A percentile compares a stretch with the other conserved stretches of the same genome.
phyloP scores from a whole-genome alignment of 2,329 filamentous ascomycete species.

The Podosphaera fusca region DNA sequence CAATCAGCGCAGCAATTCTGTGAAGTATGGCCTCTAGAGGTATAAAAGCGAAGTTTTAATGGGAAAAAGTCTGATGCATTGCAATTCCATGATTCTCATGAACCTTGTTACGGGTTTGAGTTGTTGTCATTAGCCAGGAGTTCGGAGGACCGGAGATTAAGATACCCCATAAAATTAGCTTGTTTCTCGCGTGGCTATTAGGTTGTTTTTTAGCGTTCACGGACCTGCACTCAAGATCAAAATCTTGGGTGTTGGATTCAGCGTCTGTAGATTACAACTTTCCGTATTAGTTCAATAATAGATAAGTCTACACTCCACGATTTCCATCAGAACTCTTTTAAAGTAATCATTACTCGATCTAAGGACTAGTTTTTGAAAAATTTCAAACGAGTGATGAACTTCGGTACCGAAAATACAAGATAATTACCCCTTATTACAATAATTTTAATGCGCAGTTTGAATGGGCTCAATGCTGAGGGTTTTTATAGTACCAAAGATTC shows the following conservation, averaged over 20 bases:
- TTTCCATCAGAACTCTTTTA: no score
- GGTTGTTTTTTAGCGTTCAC: background rate
- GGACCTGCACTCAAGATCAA: no score
- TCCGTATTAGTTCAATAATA: no score
- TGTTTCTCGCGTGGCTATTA: background rate
- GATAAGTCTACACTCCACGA: no score
- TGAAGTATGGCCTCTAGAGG: conserved; percentile 6
- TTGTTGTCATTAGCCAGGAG: background rate
- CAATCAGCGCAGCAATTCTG: conserved; percentile 12
- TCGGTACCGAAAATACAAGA: no score
- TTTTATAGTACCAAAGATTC: no score
- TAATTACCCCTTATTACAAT: no score
- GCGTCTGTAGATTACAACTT: no score
- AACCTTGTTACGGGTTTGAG: background rate
- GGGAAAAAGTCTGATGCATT: background rate
- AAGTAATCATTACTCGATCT: no score
- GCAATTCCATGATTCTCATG: background rate
- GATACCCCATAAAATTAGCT: background rate
- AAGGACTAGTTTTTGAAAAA: background rate
- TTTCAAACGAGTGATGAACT: background rate
- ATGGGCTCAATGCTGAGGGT: no score
- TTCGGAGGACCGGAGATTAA: background rate
- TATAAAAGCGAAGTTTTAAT: background rate
- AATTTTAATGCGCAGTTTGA: no score
- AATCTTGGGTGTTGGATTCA: no score